A percentile compares a stretch with the other conserved stretches of the same genome.
phyloP scores from a whole-genome alignment of 2,329 filamentous ascomycete genomes.

The Ilyonectria robusta region DNA sequence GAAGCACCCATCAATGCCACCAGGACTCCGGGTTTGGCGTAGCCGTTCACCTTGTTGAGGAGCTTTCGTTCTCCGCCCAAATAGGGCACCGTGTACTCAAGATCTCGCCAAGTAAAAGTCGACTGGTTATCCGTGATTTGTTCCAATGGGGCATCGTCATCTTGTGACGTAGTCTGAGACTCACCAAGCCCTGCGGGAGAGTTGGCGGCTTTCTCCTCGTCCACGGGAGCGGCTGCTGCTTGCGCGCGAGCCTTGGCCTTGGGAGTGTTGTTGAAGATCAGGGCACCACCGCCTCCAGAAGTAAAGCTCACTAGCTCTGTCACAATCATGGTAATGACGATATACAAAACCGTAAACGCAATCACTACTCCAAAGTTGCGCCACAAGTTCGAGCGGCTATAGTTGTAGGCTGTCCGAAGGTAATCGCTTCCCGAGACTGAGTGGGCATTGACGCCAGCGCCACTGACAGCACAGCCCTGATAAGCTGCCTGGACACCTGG shows the following conservation, averaged over 20 bases:
- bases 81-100: slow-evolving; percentile 78
- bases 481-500: slow-evolving; percentile 57
- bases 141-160: slow-evolving; percentile 35
- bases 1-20: slow-evolving; percentile 86
- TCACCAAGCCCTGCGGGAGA: neutral
- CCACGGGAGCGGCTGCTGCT: slow-evolving; percentile 38
- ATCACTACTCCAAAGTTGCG: slow-evolving; percentile 41
- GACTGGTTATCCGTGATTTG: slow-evolving; percentile 50
- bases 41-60: slow-evolving; percentile 74
- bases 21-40: slow-evolving; percentile 84
- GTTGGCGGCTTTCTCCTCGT: slow-evolving; percentile 46
- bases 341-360: slow-evolving; percentile 39
- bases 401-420: slow-evolving; percentile 65
- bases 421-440: slow-evolving; percentile 68
- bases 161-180: neutral
- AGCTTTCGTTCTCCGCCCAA: slow-evolving; percentile 51
- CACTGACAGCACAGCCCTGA: slow-evolving; percentile 69
- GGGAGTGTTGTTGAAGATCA: slow-evolving; percentile 80
- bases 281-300: slow-evolving; percentile 74
- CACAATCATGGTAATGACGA: slow-evolving; percentile 38
- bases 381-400: slow-evolving; percentile 40
- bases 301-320: slow-evolving; percentile 51
- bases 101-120: slow-evolving; percentile 79
- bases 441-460: slow-evolving; percentile 55
- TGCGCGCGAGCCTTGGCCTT: slow-evolving; percentile 62